Base-by-base conservation (phyloP, 345 rosid species). In the Eutrema japonicum region DNA sequence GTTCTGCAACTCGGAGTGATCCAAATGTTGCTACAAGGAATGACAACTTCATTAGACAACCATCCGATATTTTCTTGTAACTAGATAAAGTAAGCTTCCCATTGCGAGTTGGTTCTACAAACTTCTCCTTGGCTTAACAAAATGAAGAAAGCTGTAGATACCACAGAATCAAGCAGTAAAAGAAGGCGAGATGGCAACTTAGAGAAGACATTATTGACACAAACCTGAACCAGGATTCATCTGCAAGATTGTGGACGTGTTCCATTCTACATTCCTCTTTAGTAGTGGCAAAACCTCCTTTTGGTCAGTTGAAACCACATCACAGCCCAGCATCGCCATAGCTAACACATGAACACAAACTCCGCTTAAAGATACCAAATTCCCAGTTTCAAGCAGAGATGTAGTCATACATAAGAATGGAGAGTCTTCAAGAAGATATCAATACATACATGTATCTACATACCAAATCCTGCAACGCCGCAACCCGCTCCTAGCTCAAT, bases 401-500 rank as follows among this genome's bases (percentile, higher is more conserved):
- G 50, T 18, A 70, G 38, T 40, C 58, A 55, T 32, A 62, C 51
- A 37, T 43, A 52, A 35, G 38, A 40, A 58, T 55, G 51, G 33
- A 36, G 68, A 64, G 29, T 63, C 50, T 32, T 66, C 22, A 22
- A 80, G 50, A 46, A 72, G 50, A 50, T 46, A 55, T 62, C 50
- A 38, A 59, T 57, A 58, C 60, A 50, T 50, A 59, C 63, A 70
- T 43, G 56, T 63, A 60, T 47, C 67, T 58, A 86, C 96, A 74
- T 81, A 88, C 98, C 98, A 78, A 91, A 91, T 51, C 98, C 97
- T 46, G 97, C 94, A 43, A 93, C 95, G 35, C 98, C 97, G 61
- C 98, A 93, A 64, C 98, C 98, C 0, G 97, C 97, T 76, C 98
- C 98, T 53, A 93, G 96, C 77, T 93, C 97, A 69, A 93, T 84